phyloP scores from a whole-genome alignment of 306 rosid species.

The Fagus sylvatica region DNA sequence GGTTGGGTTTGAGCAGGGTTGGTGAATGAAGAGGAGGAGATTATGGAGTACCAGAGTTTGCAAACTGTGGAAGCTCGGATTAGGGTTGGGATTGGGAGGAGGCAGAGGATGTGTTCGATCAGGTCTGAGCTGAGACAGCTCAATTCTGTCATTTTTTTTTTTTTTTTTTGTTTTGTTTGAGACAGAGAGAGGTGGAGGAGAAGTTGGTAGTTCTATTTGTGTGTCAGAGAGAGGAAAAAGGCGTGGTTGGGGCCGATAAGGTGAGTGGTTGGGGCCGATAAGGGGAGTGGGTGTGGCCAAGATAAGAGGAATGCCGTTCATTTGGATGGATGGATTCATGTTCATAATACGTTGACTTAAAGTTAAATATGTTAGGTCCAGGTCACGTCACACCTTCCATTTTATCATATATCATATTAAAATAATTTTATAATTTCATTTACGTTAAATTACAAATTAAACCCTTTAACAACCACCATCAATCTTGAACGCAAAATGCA shows the following conservation, averaged over 20 bases:
- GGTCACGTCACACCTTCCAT: no score
- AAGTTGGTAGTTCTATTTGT: neutral
- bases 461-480: no score
- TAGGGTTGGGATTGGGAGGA: slow-evolving; percentile 61
- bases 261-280: no score
- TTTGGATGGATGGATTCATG: neutral
- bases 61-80: slow-evolving; percentile 65
- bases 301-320: no score
- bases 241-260: no score
- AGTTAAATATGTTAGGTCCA: no score
- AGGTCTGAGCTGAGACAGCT: slow-evolving; percentile 56
- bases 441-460: no score
- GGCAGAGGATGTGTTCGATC: slow-evolving; percentile 54
- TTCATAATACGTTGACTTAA: neutral
- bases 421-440: no score
- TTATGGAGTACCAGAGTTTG: slow-evolving; percentile 63
- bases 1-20: slow-evolving; percentile 27
- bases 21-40: slow-evolving; percentile 36
- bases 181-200: neutral
- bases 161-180: neutral
- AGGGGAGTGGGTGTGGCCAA: no score
- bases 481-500: no score
- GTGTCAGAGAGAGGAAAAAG: neutral
- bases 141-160: slow-evolving; percentile 41
- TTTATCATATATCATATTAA: no score